These are phyloP conservation scores for Chlorella sp. DNA, from an alignment of 139 green algal species.

Conservation along the genomic window DNA sequence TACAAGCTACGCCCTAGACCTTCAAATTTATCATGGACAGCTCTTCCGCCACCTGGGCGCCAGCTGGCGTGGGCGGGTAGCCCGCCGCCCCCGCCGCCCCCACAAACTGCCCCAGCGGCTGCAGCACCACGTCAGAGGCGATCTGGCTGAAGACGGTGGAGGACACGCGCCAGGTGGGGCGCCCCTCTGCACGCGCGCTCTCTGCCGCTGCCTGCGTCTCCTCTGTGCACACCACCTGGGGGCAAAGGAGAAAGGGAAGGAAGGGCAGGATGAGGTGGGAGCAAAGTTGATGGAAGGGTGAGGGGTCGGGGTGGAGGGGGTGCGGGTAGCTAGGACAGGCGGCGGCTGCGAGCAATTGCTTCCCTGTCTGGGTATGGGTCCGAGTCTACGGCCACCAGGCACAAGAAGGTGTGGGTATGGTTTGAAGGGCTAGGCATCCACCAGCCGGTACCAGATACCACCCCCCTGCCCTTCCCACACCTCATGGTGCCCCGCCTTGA, in stretches of 20 bases:
- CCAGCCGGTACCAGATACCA: not conserved
- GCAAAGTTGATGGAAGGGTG: too few species aligned
- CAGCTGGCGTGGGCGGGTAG: slow-evolving; percentile 71
- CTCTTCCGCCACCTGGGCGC: slow-evolving; percentile 76
- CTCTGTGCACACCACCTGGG: slow-evolving; percentile 82
- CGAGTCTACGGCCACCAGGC: too few species aligned
- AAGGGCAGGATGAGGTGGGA: not conserved
- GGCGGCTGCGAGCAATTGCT: too few species aligned
- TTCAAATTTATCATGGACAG: slow-evolving; percentile 67
- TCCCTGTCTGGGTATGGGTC: not conserved
- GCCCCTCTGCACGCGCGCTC: slow-evolving; percentile 58
- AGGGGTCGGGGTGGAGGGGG: too few species aligned
- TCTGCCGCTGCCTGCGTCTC: slow-evolving; percentile 71
- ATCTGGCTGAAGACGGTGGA: slow-evolving; percentile 91
- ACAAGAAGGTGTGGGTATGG: not conserved
- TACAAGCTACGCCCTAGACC: not conserved
- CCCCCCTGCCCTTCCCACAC: slow-evolving; percentile 44
- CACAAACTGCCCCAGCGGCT: slow-evolving; percentile 74
- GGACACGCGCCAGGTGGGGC: slow-evolving; percentile 85
- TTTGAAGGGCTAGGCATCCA: not conserved
- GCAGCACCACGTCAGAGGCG: slow-evolving; percentile 69
- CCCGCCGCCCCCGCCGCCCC: not conserved
- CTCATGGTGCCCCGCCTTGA: slow-evolving; percentile 91
- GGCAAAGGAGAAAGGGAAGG: not conserved
- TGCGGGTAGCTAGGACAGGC: too few species aligned